Base-by-base conservation (phyloP, 768 basidiomycete species). In the Boletus tylopilopsis region DNA sequence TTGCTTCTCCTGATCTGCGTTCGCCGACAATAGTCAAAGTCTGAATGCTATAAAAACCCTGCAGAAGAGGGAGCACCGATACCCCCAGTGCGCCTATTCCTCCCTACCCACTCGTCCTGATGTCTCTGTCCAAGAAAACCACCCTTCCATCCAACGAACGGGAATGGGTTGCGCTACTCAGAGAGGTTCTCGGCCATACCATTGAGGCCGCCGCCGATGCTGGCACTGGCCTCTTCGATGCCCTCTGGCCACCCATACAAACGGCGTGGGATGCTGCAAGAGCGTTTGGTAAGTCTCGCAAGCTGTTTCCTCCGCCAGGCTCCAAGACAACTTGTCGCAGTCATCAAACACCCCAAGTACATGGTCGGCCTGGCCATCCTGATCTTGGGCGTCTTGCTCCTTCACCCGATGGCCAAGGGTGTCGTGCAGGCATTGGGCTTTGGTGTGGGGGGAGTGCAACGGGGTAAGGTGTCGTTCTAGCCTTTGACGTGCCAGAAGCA, bases 391-490 rank as follows among this genome's bases (percentile, higher is more conserved):
- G 12, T 45, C 0, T 4, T 58, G 11, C 22, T 47, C 0, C 25
- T 34, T 1, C 30, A 7, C 0, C 50, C 49, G 3, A 0, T 48
- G 19, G 33, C 29, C 0, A 22, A 7, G 11, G 9, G 2, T 13
- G 4, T 50, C 6, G 24, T 24, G 16, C n/a, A 2, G 0, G 0
- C 37, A 0, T 4, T 50, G 0, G 59, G 59, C 0, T 59, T 58
- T 13, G 23, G 6, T 1, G 0, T 0, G 0, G 0, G 0, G 0
- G 58, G 58, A 0, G 7, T 60, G 10, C n/a, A 2, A 1, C 29
- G 13, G 0, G 55, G 58, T 62, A n/a, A 43, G 13, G 59, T 45
- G 10, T 23, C 29, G 13, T 30, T 7, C 21, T 23, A 15, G 16
- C 2, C 11, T 6, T 38, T 11, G 19, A 29, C 6, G 6, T 15